phyloP scores from a whole-genome alignment of 306 rosid genomes.

The Dryas drummondii region DNA sequence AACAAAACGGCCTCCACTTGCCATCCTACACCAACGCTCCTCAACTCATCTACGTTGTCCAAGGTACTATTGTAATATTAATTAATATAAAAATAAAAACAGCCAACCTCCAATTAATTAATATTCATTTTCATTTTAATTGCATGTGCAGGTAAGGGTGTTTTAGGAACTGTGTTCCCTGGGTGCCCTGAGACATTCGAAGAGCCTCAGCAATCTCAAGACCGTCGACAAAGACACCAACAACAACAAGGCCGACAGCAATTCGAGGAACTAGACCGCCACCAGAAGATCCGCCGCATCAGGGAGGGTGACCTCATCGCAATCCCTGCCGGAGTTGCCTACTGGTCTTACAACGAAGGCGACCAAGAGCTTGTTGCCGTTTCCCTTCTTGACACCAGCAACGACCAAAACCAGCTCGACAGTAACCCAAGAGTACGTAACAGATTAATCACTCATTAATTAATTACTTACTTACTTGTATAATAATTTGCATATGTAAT shows the following conservation, averaged over 20 bases:
- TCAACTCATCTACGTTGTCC: slow-evolving; percentile 31
- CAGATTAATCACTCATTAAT: background rate
- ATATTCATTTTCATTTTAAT: no score
- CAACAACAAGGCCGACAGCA: background rate
- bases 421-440: slow-evolving; percentile 44
- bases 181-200: slow-evolving; percentile 45
- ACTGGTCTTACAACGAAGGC: slow-evolving; percentile 43
- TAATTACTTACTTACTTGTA: background rate
- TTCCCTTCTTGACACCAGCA: slow-evolving; percentile 43
- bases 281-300: slow-evolving; percentile 37
- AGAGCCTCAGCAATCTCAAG: slow-evolving; percentile 12
- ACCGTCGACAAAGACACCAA: background rate
- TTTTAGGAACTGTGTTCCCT: slow-evolving; percentile 31
- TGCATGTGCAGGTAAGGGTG: slow-evolving; percentile 29
- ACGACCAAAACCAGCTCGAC: slow-evolving; percentile 57
- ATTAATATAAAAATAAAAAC: no score
- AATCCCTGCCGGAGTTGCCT: slow-evolving; percentile 38
- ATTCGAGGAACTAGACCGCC: slow-evolving; percentile 24
- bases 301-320: slow-evolving; percentile 41
- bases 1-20: slow-evolving; percentile 50
- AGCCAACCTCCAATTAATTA: no score
- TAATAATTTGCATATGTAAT: no score
- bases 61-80: slow-evolving; percentile 22
- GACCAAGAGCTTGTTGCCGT: slow-evolving; percentile 28
- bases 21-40: slow-evolving; percentile 45